These are phyloP conservation scores for Trapa incisa DNA, from an alignment of 345 rosid species.

Conservation along the genomic window DNA sequence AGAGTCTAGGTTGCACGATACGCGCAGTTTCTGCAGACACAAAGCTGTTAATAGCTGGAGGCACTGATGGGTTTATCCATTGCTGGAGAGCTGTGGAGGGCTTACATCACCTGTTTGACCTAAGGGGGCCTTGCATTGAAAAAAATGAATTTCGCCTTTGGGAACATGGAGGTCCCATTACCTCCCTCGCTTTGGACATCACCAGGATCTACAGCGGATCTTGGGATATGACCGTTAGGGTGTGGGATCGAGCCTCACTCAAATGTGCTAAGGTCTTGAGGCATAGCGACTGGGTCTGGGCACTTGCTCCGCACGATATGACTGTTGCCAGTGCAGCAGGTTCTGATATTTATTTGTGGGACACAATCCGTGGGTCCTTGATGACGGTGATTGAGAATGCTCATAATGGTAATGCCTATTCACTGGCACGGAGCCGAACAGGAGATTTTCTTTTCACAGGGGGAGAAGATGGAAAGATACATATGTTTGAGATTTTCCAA, in stretches of 20 bases:
- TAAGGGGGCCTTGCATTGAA: conserved; percentile 20
- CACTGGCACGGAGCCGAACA: conserved; percentile 67
- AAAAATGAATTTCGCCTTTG: conserved; percentile 52
- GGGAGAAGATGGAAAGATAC: conserved; percentile 83
- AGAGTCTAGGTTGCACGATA: conserved; percentile 75
- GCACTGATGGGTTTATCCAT: conserved; percentile 86
- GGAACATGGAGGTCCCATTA: conserved; percentile 86
- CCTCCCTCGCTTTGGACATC: conserved; percentile 64
- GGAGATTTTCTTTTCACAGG: conserved; percentile 85
- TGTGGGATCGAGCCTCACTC: conserved; percentile 71
- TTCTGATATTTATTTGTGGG: conserved; percentile 80
- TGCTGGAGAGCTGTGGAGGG: conserved; percentile 73
- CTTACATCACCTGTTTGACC: conserved; percentile 51
- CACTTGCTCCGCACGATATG: conserved; percentile 58
- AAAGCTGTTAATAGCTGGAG: conserved; percentile 73
- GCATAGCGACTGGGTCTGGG: conserved; percentile 91
- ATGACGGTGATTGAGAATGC: conserved; percentile 39
- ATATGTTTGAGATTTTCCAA: conserved; percentile 62
- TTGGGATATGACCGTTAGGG: conserved; percentile 89
- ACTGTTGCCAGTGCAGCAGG: conserved; percentile 57
- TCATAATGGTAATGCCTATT: conserved; percentile 52
- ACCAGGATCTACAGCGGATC: conserved; percentile 68
- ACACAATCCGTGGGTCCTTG: conserved; percentile 36
- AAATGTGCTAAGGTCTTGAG: conserved; percentile 56
- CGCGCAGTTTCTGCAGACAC: conserved; percentile 73